Percentiles rank a stretch among this genome's conserved stretches.
phyloP scores from a whole-genome alignment of 2,329 filamentous ascomycete species.

The Didymella exigua region DNA sequence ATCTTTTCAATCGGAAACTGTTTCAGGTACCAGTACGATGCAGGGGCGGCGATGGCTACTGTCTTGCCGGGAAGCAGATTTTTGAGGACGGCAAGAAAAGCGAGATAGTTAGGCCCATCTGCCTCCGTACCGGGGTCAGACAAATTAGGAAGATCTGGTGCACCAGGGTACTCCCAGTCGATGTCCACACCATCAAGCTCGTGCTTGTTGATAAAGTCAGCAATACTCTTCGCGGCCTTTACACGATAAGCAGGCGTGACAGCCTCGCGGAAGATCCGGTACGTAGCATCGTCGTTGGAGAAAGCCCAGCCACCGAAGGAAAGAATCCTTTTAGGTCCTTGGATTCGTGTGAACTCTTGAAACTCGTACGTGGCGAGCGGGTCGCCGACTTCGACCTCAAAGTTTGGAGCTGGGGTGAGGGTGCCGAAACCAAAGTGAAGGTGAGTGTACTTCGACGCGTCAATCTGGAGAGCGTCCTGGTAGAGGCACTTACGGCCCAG shows the following conservation, averaged over 20 bases:
- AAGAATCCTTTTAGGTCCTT: slow-evolving; percentile 49
- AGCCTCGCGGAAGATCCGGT: slow-evolving; percentile 47
- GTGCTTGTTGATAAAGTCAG: slow-evolving; percentile 28
- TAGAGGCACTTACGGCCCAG: slow-evolving; percentile 16
- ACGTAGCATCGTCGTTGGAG: slow-evolving; percentile 48
- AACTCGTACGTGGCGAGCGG: not conserved
- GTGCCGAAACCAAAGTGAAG: not conserved
- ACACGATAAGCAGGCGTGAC: slow-evolving; percentile 48
- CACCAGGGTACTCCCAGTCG: slow-evolving; percentile 55
- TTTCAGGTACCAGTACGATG: slow-evolving; percentile 42
- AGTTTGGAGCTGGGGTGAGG: not conserved
- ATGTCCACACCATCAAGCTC: slow-evolving; percentile 49
- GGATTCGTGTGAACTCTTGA: not conserved
- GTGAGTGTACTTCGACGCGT: not conserved
- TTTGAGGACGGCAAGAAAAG: slow-evolving; percentile 15
- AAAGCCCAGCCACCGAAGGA: slow-evolving; percentile 56
- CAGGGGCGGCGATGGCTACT: slow-evolving; percentile 31
- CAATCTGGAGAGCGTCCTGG: slow-evolving; percentile 5
- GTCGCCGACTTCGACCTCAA: not conserved
- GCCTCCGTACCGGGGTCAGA: slow-evolving; percentile 21
- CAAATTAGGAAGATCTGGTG: slow-evolving; percentile 45
- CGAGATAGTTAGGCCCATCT: slow-evolving; percentile 42
- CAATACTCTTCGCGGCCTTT: slow-evolving; percentile 33
- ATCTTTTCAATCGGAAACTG: slow-evolving; percentile 33
- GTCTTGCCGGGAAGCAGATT: too few species aligned